Evolutionary conservation across 2,329 filamentous ascomycete genomes (phyloP), one percentile per base, ranked within the genome.

Genomic region (Biscogniauxia marginata): DNA sequence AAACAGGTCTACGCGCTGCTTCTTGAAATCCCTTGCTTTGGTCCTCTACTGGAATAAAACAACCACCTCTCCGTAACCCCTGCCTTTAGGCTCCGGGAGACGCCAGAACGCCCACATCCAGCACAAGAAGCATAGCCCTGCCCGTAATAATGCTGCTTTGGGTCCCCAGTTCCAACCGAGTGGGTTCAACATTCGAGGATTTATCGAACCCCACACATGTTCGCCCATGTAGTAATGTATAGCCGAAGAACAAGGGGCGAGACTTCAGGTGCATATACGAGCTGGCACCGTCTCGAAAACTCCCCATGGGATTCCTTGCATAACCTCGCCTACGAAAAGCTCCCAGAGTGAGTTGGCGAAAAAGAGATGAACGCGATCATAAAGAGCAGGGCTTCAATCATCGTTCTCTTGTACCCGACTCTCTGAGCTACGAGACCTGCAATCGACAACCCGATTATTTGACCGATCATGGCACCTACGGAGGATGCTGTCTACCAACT

Each of bases 401-500:
- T 71, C 1, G 71, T 74, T 58, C 70, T 65, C 25, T 70, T 66
- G 55, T 74, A 73, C 1, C 72, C 72, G 25, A 67, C 66, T 1
- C 62, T 56, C 30, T 79, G 73, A 4, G 73, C 69, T 11, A 76
- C 53, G 52, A 69, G 67, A 11, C 77, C 77, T 50, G 72, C 74
- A 18, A 75, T 51, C 24, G 74, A 65, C 3, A 77, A 65, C 0
- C 78, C 78, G 1, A 76, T 39, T 19, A 80, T 76, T 39, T 73
- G 70, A 2, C 77, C 77, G 2, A 74, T 69, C 16, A 70, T 65
- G 0, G 72, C 70, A 6, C 71, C 77, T 24, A 74, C 75, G 8
- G 67, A 68, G 4, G 80, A 63, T 1, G 69, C 75, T 2, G 74
- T 70, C 59, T 79, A 77, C 78, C 77, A 79, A 13, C 70, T 58